Evolutionary conservation across 2,329 filamentous ascomycete species (phyloP).

Genomic region (Cladobotryum protrusum): DNA sequence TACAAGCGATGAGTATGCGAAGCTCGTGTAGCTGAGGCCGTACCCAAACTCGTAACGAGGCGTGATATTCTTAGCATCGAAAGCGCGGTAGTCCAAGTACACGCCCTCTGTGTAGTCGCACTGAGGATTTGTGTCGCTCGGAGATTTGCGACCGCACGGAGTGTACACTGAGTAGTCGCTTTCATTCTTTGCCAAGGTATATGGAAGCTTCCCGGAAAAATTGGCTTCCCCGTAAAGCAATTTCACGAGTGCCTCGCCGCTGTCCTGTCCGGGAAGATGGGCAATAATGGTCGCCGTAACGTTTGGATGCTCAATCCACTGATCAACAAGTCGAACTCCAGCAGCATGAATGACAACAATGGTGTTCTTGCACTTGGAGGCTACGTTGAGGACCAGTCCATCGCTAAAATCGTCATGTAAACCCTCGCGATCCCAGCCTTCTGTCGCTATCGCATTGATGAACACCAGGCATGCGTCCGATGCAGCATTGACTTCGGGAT

Average conservation of each 20-base stretch:
- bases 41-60: slow-evolving; percentile 51
- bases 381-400: slow-evolving; percentile 51
- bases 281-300: slow-evolving; percentile 58
- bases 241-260: slow-evolving; percentile 49
- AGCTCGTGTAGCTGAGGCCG: slow-evolving; percentile 51
- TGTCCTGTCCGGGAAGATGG: slow-evolving; percentile 60
- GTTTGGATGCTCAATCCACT: slow-evolving; percentile 60
- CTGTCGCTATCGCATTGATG: slow-evolving; percentile 70
- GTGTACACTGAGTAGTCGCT: slow-evolving; percentile 39
- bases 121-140: slow-evolving; percentile 47
- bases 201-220: slow-evolving; percentile 54
- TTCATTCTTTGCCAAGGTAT: slow-evolving; percentile 51
- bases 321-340: slow-evolving; percentile 54
- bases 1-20: slow-evolving; percentile 39
- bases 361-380: slow-evolving; percentile 54
- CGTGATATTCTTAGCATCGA: slow-evolving; percentile 39
- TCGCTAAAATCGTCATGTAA: slow-evolving; percentile 66
- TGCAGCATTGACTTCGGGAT: slow-evolving; percentile 31
- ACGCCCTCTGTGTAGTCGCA: slow-evolving; percentile 53
- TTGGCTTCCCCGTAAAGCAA: slow-evolving; percentile 52
- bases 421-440: slow-evolving; percentile 63
- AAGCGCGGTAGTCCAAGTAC: slow-evolving; percentile 49
- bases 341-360: slow-evolving; percentile 59
- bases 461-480: slow-evolving; percentile 71
- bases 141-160: slow-evolving; percentile 35